Percentiles rank a stretch among this genome's conserved stretches.
These are phyloP conservation scores for Waltergamsia citrina DNA, from an alignment of 2,329 filamentous ascomycete genomes.

Conservation along the genomic window DNA sequence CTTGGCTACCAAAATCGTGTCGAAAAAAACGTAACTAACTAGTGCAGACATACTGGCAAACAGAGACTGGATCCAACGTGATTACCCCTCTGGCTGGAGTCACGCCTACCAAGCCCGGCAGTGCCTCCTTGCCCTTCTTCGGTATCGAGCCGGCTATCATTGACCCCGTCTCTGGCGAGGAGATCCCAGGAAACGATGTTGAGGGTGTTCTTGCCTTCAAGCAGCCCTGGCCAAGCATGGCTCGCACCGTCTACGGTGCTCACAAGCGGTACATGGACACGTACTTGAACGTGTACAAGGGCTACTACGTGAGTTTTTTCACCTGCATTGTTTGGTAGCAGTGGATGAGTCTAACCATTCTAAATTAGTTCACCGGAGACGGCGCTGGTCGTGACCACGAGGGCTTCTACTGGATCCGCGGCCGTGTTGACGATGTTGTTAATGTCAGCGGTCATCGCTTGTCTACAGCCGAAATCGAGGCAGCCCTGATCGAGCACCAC, in stretches of 20 bases:
- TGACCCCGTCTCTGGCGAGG: slow-evolving; percentile 88
- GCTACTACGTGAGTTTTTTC: slow-evolving; percentile 74
- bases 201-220: slow-evolving; percentile 96
- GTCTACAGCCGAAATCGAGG: slow-evolving; percentile 96
- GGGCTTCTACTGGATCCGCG: slow-evolving; percentile 99
- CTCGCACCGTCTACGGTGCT: slow-evolving; percentile 91
- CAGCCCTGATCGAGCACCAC: slow-evolving; percentile 86
- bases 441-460: slow-evolving; percentile 95
- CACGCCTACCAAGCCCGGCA: slow-evolving; percentile 93
- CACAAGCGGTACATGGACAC: slow-evolving; percentile 99
- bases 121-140: slow-evolving; percentile 94
- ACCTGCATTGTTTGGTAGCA: not conserved
- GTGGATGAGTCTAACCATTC: not conserved
- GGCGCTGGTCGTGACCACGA: slow-evolving; percentile 94
- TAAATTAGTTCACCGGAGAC: slow-evolving; percentile 70
- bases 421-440: slow-evolving; percentile 95
- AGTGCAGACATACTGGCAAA: slow-evolving; percentile 95
- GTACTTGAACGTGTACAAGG: slow-evolving; percentile 94
- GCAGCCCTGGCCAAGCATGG: slow-evolving; percentile 98
- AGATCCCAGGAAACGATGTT: slow-evolving; percentile 91
- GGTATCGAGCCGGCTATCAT: slow-evolving; percentile 97
- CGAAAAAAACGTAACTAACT: not conserved
- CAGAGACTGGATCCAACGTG: slow-evolving; percentile 93
- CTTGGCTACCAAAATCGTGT: no score
- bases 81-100: slow-evolving; percentile 89